Conservation (phyloP, 106 monocot genomes). For the Agapanthus africanus region DNA sequence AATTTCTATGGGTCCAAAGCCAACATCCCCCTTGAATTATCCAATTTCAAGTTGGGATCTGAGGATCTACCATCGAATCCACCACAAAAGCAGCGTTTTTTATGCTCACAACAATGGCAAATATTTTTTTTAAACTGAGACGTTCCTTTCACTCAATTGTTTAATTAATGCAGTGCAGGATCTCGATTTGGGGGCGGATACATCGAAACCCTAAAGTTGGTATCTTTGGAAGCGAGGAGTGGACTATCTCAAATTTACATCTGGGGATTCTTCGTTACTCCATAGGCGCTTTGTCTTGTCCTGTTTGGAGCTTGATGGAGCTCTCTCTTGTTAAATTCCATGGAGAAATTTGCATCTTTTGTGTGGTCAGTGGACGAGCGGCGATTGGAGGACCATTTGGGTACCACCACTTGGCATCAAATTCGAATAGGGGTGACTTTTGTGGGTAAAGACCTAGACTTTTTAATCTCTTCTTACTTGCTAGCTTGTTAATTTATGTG, state of each 20-base stretch:
- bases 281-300: constrained; percentile 6
- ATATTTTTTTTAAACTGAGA: too few relatives aligned
- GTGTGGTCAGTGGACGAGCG: constrained; percentile 6
- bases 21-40: too few relatives aligned
- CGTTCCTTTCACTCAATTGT: not conserved
- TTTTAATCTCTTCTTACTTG: not conserved
- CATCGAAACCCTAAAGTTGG: not conserved
- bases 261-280: not conserved
- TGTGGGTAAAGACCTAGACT: not conserved
- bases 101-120: too few relatives aligned
- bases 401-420: constrained; percentile 6
- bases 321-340: not conserved
- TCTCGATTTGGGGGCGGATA: not conserved
- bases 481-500: not conserved
- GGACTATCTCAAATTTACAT: not conserved
- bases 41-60: not conserved
- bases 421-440: not conserved
- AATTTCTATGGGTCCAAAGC: too few relatives aligned
- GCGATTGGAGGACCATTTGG: not conserved
- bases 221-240: not conserved
- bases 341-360: not conserved
- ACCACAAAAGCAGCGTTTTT: too few relatives aligned
- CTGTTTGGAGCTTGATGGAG: not conserved
- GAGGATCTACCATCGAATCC: not conserved
- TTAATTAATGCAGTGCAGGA: constrained; percentile 4